Conservation (phyloP, 331 rosid genomes). For the Quercus tomentella region DNA sequence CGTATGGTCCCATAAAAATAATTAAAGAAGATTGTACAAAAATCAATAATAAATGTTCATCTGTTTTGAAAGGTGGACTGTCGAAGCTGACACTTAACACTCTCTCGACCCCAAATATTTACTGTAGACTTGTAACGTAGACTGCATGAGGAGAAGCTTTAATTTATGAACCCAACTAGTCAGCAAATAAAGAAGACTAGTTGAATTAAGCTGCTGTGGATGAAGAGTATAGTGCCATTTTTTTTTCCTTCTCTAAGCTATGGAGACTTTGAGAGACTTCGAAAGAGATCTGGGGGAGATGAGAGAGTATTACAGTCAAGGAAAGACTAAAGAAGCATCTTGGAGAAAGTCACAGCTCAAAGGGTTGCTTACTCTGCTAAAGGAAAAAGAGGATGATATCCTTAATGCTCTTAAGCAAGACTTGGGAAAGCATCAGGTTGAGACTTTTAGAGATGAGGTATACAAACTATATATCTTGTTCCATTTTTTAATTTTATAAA, state of each 20-base stretch:
- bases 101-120: no score
- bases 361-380: constrained; percentile 36
- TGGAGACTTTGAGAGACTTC: constrained; percentile 22
- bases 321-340: constrained; percentile 52
- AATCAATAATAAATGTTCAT: no score
- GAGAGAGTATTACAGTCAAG: constrained; percentile 45
- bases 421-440: constrained; percentile 60
- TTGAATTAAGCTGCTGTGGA: neutral
- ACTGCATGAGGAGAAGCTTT: no score
- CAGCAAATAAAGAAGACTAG: neutral
- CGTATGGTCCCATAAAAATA: no score
- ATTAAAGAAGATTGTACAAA: no score
- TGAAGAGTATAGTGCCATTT: neutral
- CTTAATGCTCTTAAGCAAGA: constrained; percentile 51
- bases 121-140: no score
- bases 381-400: constrained; percentile 44
- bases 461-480: neutral
- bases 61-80: neutral
- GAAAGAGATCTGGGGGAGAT: constrained; percentile 24
- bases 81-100: neutral
- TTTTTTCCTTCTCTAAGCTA: neutral
- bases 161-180: no score
- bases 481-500: no score
- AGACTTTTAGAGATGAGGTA: constrained; percentile 79
- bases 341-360: constrained; percentile 71